phyloP scores from a whole-genome alignment of 768 basidiomycete species.

The Butyriboletus loyo region DNA sequence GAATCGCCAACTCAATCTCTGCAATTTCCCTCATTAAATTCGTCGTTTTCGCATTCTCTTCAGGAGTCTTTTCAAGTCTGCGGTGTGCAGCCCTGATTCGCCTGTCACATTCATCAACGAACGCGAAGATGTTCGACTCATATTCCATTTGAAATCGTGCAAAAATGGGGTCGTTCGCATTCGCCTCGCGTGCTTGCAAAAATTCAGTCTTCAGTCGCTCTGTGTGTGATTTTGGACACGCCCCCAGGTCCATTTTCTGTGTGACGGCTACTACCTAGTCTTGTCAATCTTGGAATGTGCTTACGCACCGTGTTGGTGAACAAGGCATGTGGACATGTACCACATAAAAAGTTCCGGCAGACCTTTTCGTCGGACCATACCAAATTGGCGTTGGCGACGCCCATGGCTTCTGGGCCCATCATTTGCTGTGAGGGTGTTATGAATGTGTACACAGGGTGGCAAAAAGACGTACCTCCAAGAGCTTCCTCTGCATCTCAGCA shows the following conservation, averaged over 20 bases:
- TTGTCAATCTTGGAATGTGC: background rate
- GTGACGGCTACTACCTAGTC: background rate
- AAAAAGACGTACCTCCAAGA: conserved; percentile 60
- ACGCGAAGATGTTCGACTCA: conserved; percentile 90
- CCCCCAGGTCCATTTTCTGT: conserved; percentile 98
- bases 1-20: conserved; percentile 97
- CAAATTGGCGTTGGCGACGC: conserved; percentile 87
- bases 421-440: conserved; percentile 69
- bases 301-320: conserved; percentile 93
- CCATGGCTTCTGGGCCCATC: conserved; percentile 99
- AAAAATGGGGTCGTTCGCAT: conserved; percentile 78
- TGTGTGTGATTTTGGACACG: conserved; percentile 95
- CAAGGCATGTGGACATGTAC: conserved; percentile 95
- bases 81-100: conserved; percentile 92
- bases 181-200: conserved; percentile 70
- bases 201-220: conserved; percentile 92
- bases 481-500: conserved; percentile 97
- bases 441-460: background rate
- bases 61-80: conserved; percentile 97
- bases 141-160: conserved; percentile 92
- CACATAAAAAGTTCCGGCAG: conserved; percentile 96
- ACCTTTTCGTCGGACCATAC: conserved; percentile 97
- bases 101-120: conserved; percentile 98
- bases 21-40: conserved; percentile 99
- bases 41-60: conserved; percentile 99